Base-by-base conservation (phyloP, 208 protist species). In the Acanthamoeba lenticulata region DNA sequence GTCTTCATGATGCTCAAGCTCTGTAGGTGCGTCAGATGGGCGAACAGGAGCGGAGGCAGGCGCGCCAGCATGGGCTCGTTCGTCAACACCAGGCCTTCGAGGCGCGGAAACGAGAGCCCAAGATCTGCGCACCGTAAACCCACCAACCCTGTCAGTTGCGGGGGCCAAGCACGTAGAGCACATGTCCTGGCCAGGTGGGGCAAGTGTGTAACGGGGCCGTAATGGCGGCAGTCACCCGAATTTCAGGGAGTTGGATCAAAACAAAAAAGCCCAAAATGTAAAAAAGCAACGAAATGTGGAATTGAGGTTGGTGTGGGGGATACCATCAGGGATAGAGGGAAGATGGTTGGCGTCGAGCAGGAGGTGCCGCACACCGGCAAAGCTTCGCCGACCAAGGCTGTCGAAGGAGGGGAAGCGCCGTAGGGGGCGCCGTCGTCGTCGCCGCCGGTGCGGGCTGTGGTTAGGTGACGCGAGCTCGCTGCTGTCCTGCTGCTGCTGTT, bases 321-420 rank as follows among this genome's bases (percentile, higher is more conserved):
- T 79, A 79, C 69, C 69, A 29, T 79, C 69, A 36, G 69, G 69
- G 36, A 79, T 79, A 36, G 36, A 79, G 36, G 69, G 69, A 17
- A 79, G 69, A 36, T 79, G 69, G 69, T 79, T 79, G 69, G 69
- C 69, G 34, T 79, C 69, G 36, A 79, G 69, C 69, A 79, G 69
- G 34, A 79, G 69, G 17, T 79, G 69, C 5, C 69, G 69, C 69
- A 79, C 69, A 13, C 69, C 38, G 7, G 69, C 69, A 44, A 79
- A 79, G 27, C 34, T 9, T 15, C 57, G n/a, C 0, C 69, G 69
- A 17, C 69, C 69, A 36, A 79, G 69, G 6, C 36, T 19, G 34
- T 79, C 69, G 5, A 79, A 79, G 0, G 69, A 79, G 4, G 69
- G 69, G 24, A 79, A 79, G 19, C 69, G 69, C 36, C 32, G 32